phyloP scores from a whole-genome alignment of 177 flowering plant genomes.

The Vitis hybrid region DNA sequence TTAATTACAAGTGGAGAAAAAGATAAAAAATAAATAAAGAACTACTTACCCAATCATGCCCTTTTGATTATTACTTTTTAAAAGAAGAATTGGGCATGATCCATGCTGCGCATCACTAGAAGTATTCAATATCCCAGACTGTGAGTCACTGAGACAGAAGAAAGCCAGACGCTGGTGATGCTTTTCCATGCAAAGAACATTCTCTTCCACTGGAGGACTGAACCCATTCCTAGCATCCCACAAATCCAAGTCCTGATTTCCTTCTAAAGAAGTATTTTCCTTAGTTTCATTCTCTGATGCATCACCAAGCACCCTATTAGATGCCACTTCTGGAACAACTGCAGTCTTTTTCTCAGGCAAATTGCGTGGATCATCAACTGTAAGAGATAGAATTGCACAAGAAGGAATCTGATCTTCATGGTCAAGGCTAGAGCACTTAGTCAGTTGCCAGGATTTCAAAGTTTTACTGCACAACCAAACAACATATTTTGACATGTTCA shows the following conservation, averaged over 20 bases:
- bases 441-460: slow-evolving; percentile 3
- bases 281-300: too few species aligned
- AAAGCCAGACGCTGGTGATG: slow-evolving; percentile 37
- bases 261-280: too few species aligned
- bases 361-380: slow-evolving; percentile 73
- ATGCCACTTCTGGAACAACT: slow-evolving; percentile 23
- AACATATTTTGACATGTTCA: slow-evolving; percentile 10
- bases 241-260: slow-evolving; percentile 29
- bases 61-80: slow-evolving; percentile 34
- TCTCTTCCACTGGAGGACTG: slow-evolving; percentile 69
- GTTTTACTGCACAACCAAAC: slow-evolving; percentile 30
- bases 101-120: slow-evolving; percentile 31
- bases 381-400: slow-evolving; percentile 53
- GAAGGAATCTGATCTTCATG: slow-evolving; percentile 47
- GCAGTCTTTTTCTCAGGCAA: slow-evolving; percentile 15
- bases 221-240: slow-evolving; percentile 52
- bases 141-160: slow-evolving; percentile 37
- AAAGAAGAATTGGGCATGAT: slow-evolving; percentile 72
- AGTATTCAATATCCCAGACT: slow-evolving; percentile 17
- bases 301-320: slow-evolving; percentile 1
- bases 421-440: slow-evolving; percentile 20
- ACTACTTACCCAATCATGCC: slow-evolving; percentile 14
- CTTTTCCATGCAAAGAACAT: slow-evolving; percentile 23
- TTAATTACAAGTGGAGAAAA: background rate
- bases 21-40: background rate